Evolutionary conservation across 805 yeast genomes (phyloP).

Genomic region (Torulaspora maleeae): DNA sequence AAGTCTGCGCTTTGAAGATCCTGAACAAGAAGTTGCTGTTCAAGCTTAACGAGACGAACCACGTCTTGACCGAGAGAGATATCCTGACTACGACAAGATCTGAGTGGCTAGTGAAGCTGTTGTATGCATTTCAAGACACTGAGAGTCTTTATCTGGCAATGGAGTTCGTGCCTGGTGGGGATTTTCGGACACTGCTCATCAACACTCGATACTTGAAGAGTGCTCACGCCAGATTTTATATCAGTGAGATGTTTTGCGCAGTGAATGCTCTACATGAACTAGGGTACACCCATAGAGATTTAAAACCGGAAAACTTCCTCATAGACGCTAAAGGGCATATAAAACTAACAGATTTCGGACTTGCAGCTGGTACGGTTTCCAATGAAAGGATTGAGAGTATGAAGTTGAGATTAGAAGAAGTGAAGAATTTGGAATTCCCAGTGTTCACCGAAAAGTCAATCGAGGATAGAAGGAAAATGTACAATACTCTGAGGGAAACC

Average conservation of each 20-base stretch:
- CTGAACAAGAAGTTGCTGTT: conserved; percentile 80
- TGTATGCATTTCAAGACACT: conserved; percentile 92
- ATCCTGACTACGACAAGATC: conserved; percentile 92
- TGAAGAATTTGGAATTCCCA: conserved; percentile 69
- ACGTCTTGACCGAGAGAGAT: conserved; percentile 93
- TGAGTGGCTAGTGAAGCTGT: conserved; percentile 90
- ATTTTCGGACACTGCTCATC: conserved; percentile 87
- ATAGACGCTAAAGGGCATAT: conserved; percentile 89
- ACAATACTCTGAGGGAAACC: conserved; percentile 65
- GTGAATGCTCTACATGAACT: conserved; percentile 89
- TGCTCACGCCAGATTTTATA: conserved; percentile 91
- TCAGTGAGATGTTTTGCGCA: conserved; percentile 94
- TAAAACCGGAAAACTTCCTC: conserved; percentile 90
- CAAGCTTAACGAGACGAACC: conserved; percentile 91
- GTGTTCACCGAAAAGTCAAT: conserved; percentile 65
- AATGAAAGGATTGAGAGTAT: conserved; percentile 89
- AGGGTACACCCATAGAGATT: conserved; percentile 94
- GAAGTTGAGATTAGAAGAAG: conserved; percentile 63
- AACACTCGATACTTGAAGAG: conserved; percentile 91
- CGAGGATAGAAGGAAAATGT: conserved; percentile 81
- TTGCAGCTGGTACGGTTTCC: conserved; percentile 94
- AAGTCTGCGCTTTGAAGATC: conserved; percentile 91
- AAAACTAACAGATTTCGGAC: conserved; percentile 91
- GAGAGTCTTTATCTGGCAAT: conserved; percentile 90
- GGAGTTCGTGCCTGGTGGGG: conserved; percentile 99